phyloP scores from a whole-genome alignment of 169 alveolate species.

The Plasmodium cynomolgi region DNA sequence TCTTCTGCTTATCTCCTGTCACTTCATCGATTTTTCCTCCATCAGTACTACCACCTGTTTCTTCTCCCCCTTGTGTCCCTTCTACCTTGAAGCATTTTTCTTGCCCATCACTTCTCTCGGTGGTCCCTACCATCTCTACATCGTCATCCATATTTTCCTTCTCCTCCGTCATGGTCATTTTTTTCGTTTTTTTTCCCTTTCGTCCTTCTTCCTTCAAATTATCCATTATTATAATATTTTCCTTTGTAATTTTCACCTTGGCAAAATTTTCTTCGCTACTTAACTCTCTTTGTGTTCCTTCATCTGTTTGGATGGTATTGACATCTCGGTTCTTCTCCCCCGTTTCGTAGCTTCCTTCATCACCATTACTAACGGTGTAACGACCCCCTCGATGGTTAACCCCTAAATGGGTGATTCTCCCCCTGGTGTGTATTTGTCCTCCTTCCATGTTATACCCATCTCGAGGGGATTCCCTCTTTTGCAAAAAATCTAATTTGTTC shows the following conservation, averaged over 20 bases:
- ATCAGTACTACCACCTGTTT: not conserved
- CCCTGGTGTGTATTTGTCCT: not conserved
- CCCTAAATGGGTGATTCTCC: not conserved
- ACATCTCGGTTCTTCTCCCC: not conserved
- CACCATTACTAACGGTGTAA: not conserved
- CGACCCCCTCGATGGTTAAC: not conserved
- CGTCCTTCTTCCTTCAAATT: slow-evolving; percentile 7
- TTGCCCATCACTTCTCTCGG: not conserved
- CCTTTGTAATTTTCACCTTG: slow-evolving; percentile 52
- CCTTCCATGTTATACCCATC: not conserved
- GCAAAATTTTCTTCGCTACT: slow-evolving; percentile 18
- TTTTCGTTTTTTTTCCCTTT: slow-evolving; percentile 5
- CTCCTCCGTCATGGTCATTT: not conserved
- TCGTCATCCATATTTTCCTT: slow-evolving; percentile 2
- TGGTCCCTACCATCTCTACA: not conserved
- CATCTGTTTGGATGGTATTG: not conserved
- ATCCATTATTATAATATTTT: slow-evolving; percentile 40
- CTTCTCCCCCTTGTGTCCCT: not conserved
- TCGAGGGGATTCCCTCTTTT: not conserved
- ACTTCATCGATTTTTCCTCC: not conserved
- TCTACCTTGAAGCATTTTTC: not conserved
- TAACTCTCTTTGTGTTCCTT: not conserved
- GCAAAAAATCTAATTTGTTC: not conserved
- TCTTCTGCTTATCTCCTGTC: not conserved
- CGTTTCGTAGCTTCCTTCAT: not conserved